Evolutionary conservation across 1,284 basidiomycete genomes (phyloP), one percentile per base, ranked within the genome.

Genomic region (Heterobasidion occidentale): DNA sequence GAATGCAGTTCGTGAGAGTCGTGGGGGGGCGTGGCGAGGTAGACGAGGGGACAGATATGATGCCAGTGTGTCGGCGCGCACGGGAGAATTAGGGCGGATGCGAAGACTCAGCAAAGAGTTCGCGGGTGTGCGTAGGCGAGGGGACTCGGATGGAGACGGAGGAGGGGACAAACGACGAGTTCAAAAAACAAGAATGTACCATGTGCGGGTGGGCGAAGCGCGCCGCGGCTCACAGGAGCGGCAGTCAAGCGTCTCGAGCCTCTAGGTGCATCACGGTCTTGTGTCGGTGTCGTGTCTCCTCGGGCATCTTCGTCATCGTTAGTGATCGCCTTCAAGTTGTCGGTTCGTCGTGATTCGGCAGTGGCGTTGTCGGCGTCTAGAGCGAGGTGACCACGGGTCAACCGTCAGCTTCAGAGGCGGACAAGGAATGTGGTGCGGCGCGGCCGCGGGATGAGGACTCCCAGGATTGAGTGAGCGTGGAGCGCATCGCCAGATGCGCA

Each of bases 41-140:
- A 61, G 60, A 59, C 53, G 54, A 60, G 44, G 27, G 56, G 54
- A 55, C 54, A 53, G 36, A 33, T 34, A 45, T 54, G 77, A 78
- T 68, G 83, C 84, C 84, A 67, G 74, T 84, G 86, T 86, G 68
- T 87, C 71, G 84, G 84, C 78, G 74, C 72, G 78, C 73, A 68
- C 58, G 55, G 50, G 27, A 6, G 6, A 27, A 27, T 27, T 27
- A 54, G 53, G 57, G 80, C 79, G 83, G 77, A 76, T 77, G 84
- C 82, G 81, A 73, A 79, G 83, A 83, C 83, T 78, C 86, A 87
- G 64, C 68, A 58, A 88, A 87, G 85, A 79, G 83, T 82, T 84
- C 83, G 82, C 84, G 81, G 77, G 38, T 12, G 11, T 76, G 72
- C 73, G 75, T 66, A 70, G 73, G 77, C 74, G 80, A 77, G 74